Evolutionary conservation across 176 grass and related monocot species (phyloP), one percentile per base, ranked within the genome.

Genomic region (Bonia amplexicaulis): DNA sequence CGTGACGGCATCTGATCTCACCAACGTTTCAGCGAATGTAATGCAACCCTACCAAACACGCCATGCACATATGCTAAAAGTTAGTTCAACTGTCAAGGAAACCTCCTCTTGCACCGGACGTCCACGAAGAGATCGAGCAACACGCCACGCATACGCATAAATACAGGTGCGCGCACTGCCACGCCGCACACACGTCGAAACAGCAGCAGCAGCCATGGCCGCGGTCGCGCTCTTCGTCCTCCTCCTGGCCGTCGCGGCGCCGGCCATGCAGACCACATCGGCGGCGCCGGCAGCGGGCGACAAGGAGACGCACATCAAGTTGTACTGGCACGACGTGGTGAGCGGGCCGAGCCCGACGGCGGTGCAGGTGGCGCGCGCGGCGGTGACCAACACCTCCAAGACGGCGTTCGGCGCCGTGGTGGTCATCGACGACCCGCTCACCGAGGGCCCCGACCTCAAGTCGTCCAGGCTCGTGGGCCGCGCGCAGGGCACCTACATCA

Each of bases 351-450:
- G 9, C 47, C 84, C 91, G 4, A 91, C 94, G 9, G 53, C 85
- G 45, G 77, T 93, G 70, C 66, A 0, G 45, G 91, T 96, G 25
- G 86, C 88, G 33, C 49, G 0, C 0, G 86, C 58, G 1, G 69
- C 51, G 2, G 40, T 27, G 2, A 72, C 89, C 11, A 89, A 79
- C 60, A 77, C 74, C 3, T 84, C 91, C 35, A 47, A 73, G 81
- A 87, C 66, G 27, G 29, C 2, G 19, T 96, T 96, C 77, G 91
- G 91, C 63, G 66, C 67, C 22, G 45, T 96, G 35, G n/a, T 85
- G 13, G 82, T 96, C 25, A 91, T 93, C 69, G 91, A 96, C 82
- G 87, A 96, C 89, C 67, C 89, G 58, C 82, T 96, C 6, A 96
- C 91, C 8, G 71, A 62, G 0, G 87, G 87, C 0, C 90, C 93